These are phyloP conservation scores for Leccinum proliferum DNA, from an alignment of 1,284 basidiomycete species.

Conservation along the genomic window DNA sequence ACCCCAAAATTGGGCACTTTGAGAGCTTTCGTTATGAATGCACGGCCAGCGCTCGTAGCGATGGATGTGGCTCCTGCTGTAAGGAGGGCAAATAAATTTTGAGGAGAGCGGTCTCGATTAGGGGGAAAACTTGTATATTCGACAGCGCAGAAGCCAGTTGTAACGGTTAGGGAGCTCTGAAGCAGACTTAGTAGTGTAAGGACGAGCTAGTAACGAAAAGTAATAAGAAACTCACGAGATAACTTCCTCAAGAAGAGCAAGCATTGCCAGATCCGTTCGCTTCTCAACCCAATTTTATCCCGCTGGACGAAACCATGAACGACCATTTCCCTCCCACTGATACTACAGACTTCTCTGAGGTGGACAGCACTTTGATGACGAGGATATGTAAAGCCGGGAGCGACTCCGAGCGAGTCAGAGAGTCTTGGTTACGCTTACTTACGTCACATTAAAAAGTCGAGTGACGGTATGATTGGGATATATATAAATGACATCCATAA, in stretches of 20 bases:
- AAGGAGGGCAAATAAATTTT: conserved; percentile 43
- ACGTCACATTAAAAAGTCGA: too few species aligned
- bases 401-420: too few species aligned
- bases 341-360: too few species aligned
- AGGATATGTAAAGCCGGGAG: too few species aligned
- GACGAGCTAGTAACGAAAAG: not conserved
- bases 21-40: conserved; percentile 48
- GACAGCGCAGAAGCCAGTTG: conserved; percentile 40
- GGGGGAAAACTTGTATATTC: conserved; percentile 33
- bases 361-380: too few species aligned
- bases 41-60: conserved; percentile 57
- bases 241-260: conserved; percentile 20
- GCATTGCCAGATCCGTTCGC: too few species aligned
- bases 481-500: too few species aligned
- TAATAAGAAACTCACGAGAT: conserved; percentile 37
- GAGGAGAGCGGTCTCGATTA: conserved; percentile 40
- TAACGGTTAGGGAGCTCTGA: conserved; percentile 44
- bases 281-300: too few species aligned
- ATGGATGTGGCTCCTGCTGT: conserved; percentile 58
- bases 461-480: too few species aligned
- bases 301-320: too few species aligned
- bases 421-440: too few species aligned
- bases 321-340: too few species aligned
- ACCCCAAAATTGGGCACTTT: conserved; percentile 39
- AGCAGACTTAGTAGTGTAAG: not conserved